Percentiles rank a stretch among this genome's conserved stretches.
phyloP scores from a whole-genome alignment of 768 basidiomycete genomes.

The Leccinum obscurum region DNA sequence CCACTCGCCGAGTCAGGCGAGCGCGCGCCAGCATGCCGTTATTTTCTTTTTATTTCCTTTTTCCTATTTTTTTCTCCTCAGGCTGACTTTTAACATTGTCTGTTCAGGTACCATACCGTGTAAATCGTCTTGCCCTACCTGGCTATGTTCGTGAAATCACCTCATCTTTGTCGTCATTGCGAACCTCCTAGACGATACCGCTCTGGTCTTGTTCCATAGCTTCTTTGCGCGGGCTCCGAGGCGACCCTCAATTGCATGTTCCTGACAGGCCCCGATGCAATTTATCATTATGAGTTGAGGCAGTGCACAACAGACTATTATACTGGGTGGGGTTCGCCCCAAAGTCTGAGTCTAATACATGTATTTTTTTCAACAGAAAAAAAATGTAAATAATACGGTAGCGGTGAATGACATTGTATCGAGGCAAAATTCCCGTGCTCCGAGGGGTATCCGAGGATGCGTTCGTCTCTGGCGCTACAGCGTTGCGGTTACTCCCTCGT shows the following conservation, averaged over 20 bases:
- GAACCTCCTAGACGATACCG: neutral
- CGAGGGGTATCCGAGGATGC: neutral
- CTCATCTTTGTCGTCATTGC: conserved; percentile 15
- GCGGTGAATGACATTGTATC: conserved; percentile 1
- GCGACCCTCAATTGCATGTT: conserved; percentile 23
- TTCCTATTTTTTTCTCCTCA: neutral
- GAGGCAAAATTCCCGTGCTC: neutral
- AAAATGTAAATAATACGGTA: conserved; percentile 12
- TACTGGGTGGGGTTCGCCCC: neutral
- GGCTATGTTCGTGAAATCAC: conserved; percentile 20
- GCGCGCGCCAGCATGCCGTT: conserved; percentile 14
- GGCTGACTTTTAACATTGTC: conserved; percentile 14
- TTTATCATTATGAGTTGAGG: conserved; percentile 19
- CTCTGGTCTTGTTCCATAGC: neutral
- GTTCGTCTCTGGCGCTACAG: neutral
- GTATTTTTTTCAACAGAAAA: neutral
- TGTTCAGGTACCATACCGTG: conserved; percentile 14
- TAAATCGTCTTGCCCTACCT: conserved; percentile 13
- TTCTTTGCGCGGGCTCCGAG: conserved; percentile 36
- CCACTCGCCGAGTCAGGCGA: conserved; percentile 3
- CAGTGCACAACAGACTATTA: conserved; percentile 1
- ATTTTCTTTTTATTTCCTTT: neutral
- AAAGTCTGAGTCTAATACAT: neutral
- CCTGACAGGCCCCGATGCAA: conserved; percentile 29
- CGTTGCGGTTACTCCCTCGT: neutral